A percentile compares a stretch with the other conserved stretches of the same genome.
These are phyloP conservation scores for Podila epigama DNA, from an alignment of 192 early-diverging fungal genomes.

Conservation along the genomic window DNA sequence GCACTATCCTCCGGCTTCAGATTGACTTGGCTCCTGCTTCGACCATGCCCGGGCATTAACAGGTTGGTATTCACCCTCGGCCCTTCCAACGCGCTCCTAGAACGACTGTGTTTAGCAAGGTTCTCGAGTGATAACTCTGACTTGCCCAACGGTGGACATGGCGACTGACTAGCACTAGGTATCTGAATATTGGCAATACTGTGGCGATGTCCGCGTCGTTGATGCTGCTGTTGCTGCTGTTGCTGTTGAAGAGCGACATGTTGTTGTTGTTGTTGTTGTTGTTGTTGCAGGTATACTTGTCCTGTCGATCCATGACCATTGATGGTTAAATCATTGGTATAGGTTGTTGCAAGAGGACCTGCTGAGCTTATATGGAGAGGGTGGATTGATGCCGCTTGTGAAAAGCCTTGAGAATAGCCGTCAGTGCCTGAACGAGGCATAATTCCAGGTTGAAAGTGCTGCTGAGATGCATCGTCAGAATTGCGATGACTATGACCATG, in stretches of 20 bases:
- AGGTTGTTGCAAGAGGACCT: background rate
- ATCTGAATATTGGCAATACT: conserved; percentile 17
- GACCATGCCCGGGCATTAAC: background rate
- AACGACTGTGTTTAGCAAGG: conserved; percentile 25
- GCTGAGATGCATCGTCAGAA: conserved; percentile 2
- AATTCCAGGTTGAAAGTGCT: conserved; percentile 19
- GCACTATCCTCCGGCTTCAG: conserved; percentile 6
- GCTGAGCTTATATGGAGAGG: no score
- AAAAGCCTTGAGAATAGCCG: conserved; percentile 13
- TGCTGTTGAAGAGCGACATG: background rate
- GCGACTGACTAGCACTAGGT: background rate
- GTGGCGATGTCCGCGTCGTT: background rate
- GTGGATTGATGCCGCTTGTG: background rate
- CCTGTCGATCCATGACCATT: no score
- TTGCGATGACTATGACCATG: background rate
- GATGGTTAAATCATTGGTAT: background rate
- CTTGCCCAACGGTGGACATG: background rate
- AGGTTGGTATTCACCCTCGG: background rate
- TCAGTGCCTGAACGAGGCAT: conserved; percentile 22
- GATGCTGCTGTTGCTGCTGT: background rate
- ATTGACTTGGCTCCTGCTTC: conserved; percentile 26
- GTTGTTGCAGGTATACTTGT: background rate
- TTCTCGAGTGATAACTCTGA: conserved; percentile 25
- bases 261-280: background rate
- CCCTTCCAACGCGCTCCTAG: conserved; percentile 10